phyloP scores from a whole-genome alignment of 331 rosid genomes.

The Arachis monticola region DNA sequence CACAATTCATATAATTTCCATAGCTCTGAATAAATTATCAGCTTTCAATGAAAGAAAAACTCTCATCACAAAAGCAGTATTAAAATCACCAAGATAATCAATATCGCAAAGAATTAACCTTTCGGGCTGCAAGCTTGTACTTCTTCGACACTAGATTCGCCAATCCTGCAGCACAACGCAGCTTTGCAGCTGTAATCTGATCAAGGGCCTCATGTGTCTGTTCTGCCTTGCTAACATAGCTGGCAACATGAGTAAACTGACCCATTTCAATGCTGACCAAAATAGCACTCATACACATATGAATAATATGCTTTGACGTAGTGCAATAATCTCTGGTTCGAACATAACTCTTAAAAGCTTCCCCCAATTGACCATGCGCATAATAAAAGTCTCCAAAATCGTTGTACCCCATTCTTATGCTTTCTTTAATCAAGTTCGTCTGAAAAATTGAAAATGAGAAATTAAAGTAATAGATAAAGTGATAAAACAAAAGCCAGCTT shows the following conservation, averaged over 20 bases:
- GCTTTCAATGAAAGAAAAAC: conserved; percentile 10
- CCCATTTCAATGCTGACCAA: conserved; percentile 99
- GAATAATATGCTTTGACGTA: conserved; percentile 89
- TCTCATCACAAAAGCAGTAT: background rate
- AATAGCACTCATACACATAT: conserved; percentile 95
- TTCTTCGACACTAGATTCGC: conserved; percentile 92
- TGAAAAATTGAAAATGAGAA: conserved; percentile 44
- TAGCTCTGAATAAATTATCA: conserved; percentile 2
- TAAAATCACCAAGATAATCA: conserved; percentile 14
- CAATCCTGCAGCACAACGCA: conserved; percentile 94
- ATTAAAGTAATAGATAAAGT: conserved; percentile 25
- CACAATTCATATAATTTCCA: background rate
- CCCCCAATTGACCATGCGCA: conserved; percentile 89
- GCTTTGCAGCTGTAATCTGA: conserved; percentile 58
- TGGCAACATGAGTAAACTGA: conserved; percentile 89
- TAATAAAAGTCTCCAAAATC: conserved; percentile 97
- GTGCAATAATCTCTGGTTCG: conserved; percentile 99
- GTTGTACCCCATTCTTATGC: conserved; percentile 98
- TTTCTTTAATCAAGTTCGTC: conserved; percentile 98
- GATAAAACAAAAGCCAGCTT: background rate
- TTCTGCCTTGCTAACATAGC: conserved; percentile 95
- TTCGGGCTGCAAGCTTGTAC: conserved; percentile 98
- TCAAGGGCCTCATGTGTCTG: conserved; percentile 79
- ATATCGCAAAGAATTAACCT: conserved; percentile 56
- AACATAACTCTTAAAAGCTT: conserved; percentile 89